Evolutionary conservation across 148 eudicot genomes (phyloP).

Genomic region (Salicornia ramosissima): DNA sequence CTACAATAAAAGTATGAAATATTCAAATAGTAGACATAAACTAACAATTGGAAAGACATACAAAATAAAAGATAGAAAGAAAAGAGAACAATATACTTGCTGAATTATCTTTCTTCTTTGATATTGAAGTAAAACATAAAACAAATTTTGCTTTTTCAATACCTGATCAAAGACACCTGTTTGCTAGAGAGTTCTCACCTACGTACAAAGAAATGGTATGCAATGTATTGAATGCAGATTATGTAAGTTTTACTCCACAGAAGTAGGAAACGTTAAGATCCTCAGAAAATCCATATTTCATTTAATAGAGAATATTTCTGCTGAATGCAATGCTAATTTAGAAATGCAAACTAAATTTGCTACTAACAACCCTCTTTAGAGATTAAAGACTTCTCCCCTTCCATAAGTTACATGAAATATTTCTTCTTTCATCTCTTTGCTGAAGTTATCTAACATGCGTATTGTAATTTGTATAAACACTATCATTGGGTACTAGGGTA

Average conservation of each 20-base stretch:
- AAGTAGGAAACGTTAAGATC: not conserved
- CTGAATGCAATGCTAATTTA: not conserved
- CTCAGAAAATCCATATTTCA: not conserved
- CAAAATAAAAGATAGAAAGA: not conserved
- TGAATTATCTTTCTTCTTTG: not conserved
- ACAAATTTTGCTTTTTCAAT: not conserved
- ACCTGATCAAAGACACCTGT: not conserved
- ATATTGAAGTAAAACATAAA: too few relatives aligned
- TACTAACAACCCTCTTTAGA: not conserved
- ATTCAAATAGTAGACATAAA: not conserved
- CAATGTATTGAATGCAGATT: not conserved
- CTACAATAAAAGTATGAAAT: constrained; percentile 1
- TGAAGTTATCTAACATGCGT: not conserved
- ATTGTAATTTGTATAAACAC: not conserved
- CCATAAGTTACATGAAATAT: not conserved
- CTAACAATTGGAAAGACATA: not conserved
- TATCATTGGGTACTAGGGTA: not conserved
- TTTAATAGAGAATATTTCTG: not conserved
- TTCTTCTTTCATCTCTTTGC: not conserved
- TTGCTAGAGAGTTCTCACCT: not conserved
- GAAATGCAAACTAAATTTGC: not conserved
- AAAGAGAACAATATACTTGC: not conserved
- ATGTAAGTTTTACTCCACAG: not conserved
- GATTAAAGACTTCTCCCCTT: not conserved
- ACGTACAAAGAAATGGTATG: not conserved